phyloP scores from a whole-genome alignment of 306 rosid species.

The Vicia sativa region DNA sequence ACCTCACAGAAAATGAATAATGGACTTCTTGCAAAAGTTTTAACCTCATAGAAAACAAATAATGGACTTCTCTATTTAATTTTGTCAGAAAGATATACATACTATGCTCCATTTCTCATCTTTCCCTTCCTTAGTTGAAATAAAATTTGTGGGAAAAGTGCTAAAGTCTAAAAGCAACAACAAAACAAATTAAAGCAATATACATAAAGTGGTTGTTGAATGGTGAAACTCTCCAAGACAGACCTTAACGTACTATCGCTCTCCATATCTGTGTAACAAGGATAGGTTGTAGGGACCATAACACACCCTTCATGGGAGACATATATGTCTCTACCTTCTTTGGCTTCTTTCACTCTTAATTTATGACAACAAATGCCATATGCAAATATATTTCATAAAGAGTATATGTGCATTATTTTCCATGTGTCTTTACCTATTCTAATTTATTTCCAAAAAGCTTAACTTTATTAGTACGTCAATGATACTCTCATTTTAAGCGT shows the following conservation, averaged over 20 bases:
- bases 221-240: constrained; percentile 34
- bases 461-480: neutral
- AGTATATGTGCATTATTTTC: constrained; percentile 50
- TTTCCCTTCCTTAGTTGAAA: constrained; percentile 5
- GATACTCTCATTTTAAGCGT: constrained; percentile 49
- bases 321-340: constrained; percentile 51
- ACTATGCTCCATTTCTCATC: constrained; percentile 10
- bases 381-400: constrained; percentile 7
- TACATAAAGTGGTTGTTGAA: constrained; percentile 33
- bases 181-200: constrained; percentile 21
- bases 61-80: too few species aligned
- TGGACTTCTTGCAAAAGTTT: too few species aligned
- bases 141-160: constrained; percentile 34
- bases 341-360: constrained; percentile 40
- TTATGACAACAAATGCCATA: constrained; percentile 16
- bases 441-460: constrained; percentile 31
- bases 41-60: too few species aligned
- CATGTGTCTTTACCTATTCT: constrained; percentile 42
- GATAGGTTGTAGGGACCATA: constrained; percentile 60
- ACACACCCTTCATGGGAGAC: constrained; percentile 77
- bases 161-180: constrained; percentile 37
- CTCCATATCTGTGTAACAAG: constrained; percentile 51
- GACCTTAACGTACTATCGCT: constrained; percentile 57
- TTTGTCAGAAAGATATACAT: neutral
- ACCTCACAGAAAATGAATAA: too few species aligned